phyloP scores from a whole-genome alignment of 2,329 filamentous ascomycete genomes.

The Trichoderma pleuroti region DNA sequence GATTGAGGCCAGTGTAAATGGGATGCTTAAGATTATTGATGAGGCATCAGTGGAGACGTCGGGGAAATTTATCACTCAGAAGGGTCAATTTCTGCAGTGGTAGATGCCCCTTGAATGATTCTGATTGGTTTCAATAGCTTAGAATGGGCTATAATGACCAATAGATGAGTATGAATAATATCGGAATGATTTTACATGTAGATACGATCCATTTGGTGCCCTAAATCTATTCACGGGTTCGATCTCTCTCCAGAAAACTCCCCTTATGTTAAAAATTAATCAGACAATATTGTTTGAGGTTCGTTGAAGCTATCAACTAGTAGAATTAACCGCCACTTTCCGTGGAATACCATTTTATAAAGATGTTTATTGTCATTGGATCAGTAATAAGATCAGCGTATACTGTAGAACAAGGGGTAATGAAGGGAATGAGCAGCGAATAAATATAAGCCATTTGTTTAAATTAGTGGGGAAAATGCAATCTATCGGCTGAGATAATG shows the following conservation, averaged over 20 bases:
- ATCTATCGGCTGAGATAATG: background rate
- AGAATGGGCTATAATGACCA: background rate
- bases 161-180: background rate
- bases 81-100: background rate
- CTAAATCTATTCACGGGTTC: background rate
- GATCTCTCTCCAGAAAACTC: background rate
- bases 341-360: background rate
- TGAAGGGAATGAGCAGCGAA: background rate
- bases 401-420: background rate
- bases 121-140: background rate
- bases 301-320: background rate
- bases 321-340: background rate
- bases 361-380: background rate
- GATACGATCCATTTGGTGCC: background rate
- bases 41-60: conserved; percentile 27
- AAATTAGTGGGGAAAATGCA: background rate
- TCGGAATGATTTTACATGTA: background rate
- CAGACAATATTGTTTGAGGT: background rate
- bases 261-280: background rate
- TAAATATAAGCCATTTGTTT: background rate
- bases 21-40: conserved; percentile 37
- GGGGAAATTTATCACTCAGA: conserved; percentile 22
- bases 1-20: conserved; percentile 30
- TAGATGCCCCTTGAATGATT: background rate
- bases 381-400: background rate